Conservation (phyloP, 2,329 filamentous ascomycete species). For the Botryosphaeria agaves region DNA sequence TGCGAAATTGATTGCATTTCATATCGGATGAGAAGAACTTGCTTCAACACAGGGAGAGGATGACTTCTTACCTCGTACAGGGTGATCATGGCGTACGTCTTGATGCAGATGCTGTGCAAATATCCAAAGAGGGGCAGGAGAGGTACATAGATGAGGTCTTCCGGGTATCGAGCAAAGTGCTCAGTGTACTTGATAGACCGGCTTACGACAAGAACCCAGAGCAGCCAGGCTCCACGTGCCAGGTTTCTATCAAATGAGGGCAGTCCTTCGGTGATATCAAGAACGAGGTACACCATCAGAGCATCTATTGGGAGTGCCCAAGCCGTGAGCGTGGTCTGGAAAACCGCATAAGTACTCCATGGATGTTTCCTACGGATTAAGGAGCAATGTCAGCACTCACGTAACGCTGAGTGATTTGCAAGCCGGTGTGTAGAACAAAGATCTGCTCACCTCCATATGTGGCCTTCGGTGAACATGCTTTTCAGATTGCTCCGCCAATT, state of each 20-base stretch:
- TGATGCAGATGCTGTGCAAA: constrained; percentile 78
- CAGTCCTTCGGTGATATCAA: constrained; percentile 42
- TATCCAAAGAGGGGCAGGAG: constrained; percentile 85
- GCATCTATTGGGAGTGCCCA: constrained; percentile 68
- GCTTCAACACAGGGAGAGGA: neutral
- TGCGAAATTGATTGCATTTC: neutral
- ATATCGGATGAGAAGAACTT: neutral
- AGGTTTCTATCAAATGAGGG: constrained; percentile 18
- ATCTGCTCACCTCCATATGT: constrained; percentile 67
- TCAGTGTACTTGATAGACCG: constrained; percentile 78
- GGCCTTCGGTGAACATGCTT: constrained; percentile 65
- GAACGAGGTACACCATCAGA: constrained; percentile 50
- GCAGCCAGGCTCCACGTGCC: constrained; percentile 35
- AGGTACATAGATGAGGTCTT: constrained; percentile 62
- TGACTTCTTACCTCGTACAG: constrained; percentile 42
- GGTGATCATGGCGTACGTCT: constrained; percentile 72
- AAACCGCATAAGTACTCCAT: constrained; percentile 87
- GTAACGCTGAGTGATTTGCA: constrained; percentile 8
- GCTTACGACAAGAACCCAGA: too few relatives aligned
- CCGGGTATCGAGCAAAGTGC: constrained; percentile 69
- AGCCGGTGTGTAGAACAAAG: constrained; percentile 1
- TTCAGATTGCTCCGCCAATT: constrained; percentile 97
- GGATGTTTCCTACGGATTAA: constrained; percentile 52
- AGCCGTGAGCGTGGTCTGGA: constrained; percentile 83
- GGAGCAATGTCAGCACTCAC: constrained; percentile 1